phyloP scores from a whole-genome alignment of 1,284 basidiomycete species.

The Cryptococcus wingfieldii region DNA sequence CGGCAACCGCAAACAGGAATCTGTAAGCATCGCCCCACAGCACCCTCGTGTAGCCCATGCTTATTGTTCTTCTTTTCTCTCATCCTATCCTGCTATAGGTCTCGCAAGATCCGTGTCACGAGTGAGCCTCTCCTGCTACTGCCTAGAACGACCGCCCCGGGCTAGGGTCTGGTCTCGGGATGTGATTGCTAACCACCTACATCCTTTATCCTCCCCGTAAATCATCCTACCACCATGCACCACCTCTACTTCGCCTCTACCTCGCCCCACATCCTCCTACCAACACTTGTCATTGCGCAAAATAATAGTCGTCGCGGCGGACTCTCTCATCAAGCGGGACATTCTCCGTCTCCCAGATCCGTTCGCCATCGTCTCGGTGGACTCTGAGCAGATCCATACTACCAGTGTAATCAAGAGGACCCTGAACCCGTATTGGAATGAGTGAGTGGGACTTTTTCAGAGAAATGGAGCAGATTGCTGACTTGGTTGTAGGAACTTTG shows the following conservation, averaged over 20 bases:
- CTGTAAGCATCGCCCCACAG: slow-evolving; percentile 8
- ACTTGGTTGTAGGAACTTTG: slow-evolving; percentile 58
- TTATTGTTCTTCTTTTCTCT: slow-evolving; percentile 1
- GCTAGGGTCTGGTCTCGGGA: background rate
- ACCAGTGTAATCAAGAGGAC: slow-evolving; percentile 86
- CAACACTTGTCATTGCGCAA: background rate
- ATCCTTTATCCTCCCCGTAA: background rate
- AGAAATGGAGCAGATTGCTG: background rate
- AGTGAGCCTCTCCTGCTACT: slow-evolving; percentile 17
- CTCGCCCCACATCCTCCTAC: background rate
- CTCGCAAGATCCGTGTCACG: slow-evolving; percentile 32
- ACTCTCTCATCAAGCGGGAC: slow-evolving; percentile 82
- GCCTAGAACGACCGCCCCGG: background rate
- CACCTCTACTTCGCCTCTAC: background rate
- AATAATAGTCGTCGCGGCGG: slow-evolving; percentile 76
- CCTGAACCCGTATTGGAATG: slow-evolving; percentile 89
- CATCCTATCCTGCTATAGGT: slow-evolving; percentile 9
- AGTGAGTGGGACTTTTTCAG: slow-evolving; percentile 41
- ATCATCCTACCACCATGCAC: slow-evolving; percentile 1
- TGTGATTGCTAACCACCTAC: background rate
- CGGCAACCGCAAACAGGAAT: slow-evolving; percentile 15
- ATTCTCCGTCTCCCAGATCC: slow-evolving; percentile 89
- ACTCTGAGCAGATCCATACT: slow-evolving; percentile 89
- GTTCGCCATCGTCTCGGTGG: slow-evolving; percentile 90
- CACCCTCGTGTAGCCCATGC: slow-evolving; percentile 3